Evolutionary conservation across 2,329 filamentous ascomycete species (phyloP).

Genomic region (Neopestalotiopsis sp.): DNA sequence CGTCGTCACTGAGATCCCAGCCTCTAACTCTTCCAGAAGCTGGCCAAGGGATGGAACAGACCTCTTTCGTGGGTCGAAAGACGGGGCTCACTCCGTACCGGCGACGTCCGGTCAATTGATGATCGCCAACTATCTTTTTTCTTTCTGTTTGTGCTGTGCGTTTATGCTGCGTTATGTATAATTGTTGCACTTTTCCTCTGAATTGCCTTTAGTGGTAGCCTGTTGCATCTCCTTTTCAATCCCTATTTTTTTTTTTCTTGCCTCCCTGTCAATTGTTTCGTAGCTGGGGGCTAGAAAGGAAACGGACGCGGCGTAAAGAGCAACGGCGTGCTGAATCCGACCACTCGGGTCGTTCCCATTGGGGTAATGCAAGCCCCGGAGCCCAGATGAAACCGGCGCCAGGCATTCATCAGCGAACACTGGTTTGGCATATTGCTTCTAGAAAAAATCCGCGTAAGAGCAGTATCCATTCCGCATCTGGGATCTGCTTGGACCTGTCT

Average conservation of each 20-base stretch:
- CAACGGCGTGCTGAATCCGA: constrained; percentile 7
- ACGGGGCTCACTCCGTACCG: not conserved
- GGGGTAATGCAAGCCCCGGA: constrained; percentile 9
- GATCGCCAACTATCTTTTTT: no score
- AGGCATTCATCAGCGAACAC: not conserved
- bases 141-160: not conserved
- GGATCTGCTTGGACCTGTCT: constrained; percentile 7
- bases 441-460: constrained; percentile 11
- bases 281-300: constrained; percentile 1
- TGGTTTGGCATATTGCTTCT: constrained; percentile 14
- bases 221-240: not conserved
- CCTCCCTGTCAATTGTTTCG: constrained; percentile 5
- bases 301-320: constrained; percentile 9
- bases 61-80: not conserved
- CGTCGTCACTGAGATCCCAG: not conserved
- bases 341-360: constrained; percentile 15
- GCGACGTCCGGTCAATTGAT: not conserved
- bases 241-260: not conserved
- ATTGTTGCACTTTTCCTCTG: not conserved
- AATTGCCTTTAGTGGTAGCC: not conserved
- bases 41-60: not conserved
- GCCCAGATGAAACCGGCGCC: constrained; percentile 16
- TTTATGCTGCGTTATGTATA: not conserved
- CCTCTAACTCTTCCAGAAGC: no score
- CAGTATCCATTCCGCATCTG: not conserved